Evolutionary conservation across 805 yeast species (phyloP), one percentile per base, ranked within the genome.

Genomic region (Dipodascus geniculatus): DNA sequence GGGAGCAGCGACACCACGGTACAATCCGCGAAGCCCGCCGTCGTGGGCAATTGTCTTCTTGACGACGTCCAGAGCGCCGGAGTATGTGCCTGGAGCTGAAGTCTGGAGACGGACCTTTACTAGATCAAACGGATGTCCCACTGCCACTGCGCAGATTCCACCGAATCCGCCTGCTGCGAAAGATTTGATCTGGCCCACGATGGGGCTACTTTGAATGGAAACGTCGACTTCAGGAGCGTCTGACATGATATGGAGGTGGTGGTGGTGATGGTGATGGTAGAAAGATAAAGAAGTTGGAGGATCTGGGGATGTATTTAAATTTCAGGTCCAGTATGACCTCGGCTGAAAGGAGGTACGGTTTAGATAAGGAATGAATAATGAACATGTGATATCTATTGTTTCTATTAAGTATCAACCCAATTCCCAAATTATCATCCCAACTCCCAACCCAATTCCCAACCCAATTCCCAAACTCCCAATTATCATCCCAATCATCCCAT

Each of bases 71-170:
- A 76, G 57, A 9, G 95, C 76, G 3, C 85, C 74, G 4, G 74
- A 68, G 60, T 80, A 81, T 35, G 79, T 73, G 61, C 93, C 81
- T 61, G 76, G 52, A 65, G 76, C 53, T n/a, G 74, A 69, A 2
- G 96, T 88, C 66, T 91, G 99, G 57, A 91, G 79, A 56, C 96
- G 77, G 16, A 91, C 99, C 67, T 91, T 91, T 60, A 90, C 79
- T 60, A 91, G 77, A 67, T 93, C 99, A 66, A 91, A 91, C 0
- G 99, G 99, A 67, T 91, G 98, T 28, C 98, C 99, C 0, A 96
- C 87, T 24, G 89, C 63, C 16, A 91, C 98, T 1, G 98, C 96
- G 68, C 96, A 90, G 22, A 91, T 73, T 63, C 99, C 99, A 58
- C 99, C 98, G 55, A 91, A 85, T 22, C 97, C 99, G 48, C 99